Evolutionary conservation across 306 rosid species (phyloP).

Genomic region (Corylus avellana): DNA sequence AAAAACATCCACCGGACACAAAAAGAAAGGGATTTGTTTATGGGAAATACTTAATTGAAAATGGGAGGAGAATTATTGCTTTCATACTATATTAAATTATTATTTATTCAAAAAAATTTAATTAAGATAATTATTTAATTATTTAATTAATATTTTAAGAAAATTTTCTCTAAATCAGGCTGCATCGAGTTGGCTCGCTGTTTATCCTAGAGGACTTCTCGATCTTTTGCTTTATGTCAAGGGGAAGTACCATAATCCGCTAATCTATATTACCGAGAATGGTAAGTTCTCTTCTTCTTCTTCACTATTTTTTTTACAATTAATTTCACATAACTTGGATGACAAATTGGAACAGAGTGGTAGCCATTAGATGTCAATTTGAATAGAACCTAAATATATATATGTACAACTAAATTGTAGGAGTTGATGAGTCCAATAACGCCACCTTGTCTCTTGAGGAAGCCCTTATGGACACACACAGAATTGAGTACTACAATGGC

Average conservation of each 20-base stretch:
- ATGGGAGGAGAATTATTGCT: constrained; percentile 24
- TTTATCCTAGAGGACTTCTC: constrained; percentile 35
- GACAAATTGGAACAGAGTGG: too few species aligned
- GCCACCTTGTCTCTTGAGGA: constrained; percentile 35
- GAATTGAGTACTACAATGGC: constrained; percentile 44
- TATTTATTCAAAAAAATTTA: too few species aligned
- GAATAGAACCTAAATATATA: neutral
- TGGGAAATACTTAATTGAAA: constrained; percentile 31
- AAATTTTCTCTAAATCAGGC: neutral
- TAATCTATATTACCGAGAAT: constrained; percentile 1
- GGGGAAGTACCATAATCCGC: constrained; percentile 24
- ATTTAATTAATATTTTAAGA: too few species aligned
- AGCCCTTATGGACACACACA: constrained; percentile 42
- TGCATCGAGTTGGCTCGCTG: constrained; percentile 12
- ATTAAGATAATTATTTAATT: too few species aligned
- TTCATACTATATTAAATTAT: too few species aligned
- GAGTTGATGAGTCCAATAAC: constrained; percentile 48
- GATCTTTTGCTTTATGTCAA: constrained; percentile 30
- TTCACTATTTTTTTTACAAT: neutral
- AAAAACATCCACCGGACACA: too few species aligned
- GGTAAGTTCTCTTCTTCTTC: constrained; percentile 6
- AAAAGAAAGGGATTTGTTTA: neutral
- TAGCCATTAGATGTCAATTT: neutral
- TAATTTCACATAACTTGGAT: neutral
- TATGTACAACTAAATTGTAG: constrained; percentile 23